Conservation (phyloP, 495 filamentous ascomycete genomes). For the Copromyces sp. region DNA sequence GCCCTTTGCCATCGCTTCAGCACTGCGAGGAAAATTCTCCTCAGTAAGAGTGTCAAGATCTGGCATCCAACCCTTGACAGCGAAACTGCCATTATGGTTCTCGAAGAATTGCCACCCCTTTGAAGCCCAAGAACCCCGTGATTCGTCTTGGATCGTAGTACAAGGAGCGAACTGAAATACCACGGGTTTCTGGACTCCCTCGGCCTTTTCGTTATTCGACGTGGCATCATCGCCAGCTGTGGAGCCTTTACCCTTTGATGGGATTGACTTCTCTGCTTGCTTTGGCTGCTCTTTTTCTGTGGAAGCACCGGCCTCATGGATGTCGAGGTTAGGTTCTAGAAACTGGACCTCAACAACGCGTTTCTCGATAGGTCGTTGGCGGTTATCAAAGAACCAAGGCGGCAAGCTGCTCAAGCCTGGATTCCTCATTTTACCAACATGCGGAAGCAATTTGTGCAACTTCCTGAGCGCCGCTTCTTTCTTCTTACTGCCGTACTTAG, state of each 20-base stretch:
- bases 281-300: not conserved
- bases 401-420: conserved; percentile 24
- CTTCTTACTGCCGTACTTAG: conserved; percentile 2
- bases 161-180: conserved; percentile 9
- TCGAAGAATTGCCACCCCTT: conserved; percentile 17
- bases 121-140: conserved; percentile 14
- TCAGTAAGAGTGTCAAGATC: conserved; percentile 15
- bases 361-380: not conserved
- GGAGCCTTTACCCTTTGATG: not conserved
- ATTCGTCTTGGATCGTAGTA: conserved; percentile 5
- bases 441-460: conserved; percentile 12
- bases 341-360: conserved; percentile 6
- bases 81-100: conserved; percentile 20
- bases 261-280: not conserved
- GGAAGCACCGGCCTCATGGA: conserved; percentile 7
- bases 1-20: conserved; percentile 24
- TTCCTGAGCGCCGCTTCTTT: conserved; percentile 9
- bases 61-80: conserved; percentile 24
- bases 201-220: not conserved
- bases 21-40: conserved; percentile 24
- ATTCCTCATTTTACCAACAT: conserved; percentile 18
- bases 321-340: conserved; percentile 19
- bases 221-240: not conserved
- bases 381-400: conserved; percentile 10
- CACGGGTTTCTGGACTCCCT: not conserved